These are phyloP conservation scores for Silene coronaria DNA, from an alignment of 179 eudicot genomes.

Conservation along the genomic window DNA sequence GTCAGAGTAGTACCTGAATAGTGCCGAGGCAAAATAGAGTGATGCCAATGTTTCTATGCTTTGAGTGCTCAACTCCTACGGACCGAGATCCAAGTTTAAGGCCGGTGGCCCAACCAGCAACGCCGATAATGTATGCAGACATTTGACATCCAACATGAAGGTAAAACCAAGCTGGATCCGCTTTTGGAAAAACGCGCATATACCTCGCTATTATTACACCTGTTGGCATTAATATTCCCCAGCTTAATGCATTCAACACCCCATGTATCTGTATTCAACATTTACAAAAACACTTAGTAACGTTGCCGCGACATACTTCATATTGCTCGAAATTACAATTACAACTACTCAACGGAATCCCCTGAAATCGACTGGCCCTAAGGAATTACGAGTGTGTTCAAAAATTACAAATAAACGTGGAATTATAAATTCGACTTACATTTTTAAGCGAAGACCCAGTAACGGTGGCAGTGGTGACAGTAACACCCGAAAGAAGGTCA, in stretches of 20 bases:
- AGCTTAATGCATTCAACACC: slow-evolving; percentile 51
- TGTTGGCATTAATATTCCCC: slow-evolving; percentile 67
- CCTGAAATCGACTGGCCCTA: no score
- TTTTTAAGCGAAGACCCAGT: slow-evolving; percentile 17
- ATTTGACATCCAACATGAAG: slow-evolving; percentile 59
- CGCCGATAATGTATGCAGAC: slow-evolving; percentile 52
- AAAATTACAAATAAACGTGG: neutral
- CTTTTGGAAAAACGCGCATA: slow-evolving; percentile 41
- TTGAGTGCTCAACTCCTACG: slow-evolving; percentile 26
- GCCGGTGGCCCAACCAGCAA: slow-evolving; percentile 63
- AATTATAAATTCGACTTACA: slow-evolving; percentile 23
- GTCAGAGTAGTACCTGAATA: slow-evolving; percentile 42
- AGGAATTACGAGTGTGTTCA: no score
- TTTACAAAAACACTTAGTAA: neutral
- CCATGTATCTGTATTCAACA: slow-evolving; percentile 50
- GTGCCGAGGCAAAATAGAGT: slow-evolving; percentile 51
- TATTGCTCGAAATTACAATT: no score
- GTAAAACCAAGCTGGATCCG: slow-evolving; percentile 74
- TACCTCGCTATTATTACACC: slow-evolving; percentile 60
- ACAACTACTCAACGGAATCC: no score
- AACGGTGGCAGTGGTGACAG: neutral
- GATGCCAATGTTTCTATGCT: slow-evolving; percentile 57
- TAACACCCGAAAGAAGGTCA: slow-evolving; percentile 44
- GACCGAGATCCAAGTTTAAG: slow-evolving; percentile 40
- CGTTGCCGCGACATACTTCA: no score